Percentiles rank a stretch among this genome's conserved stretches.
Evolutionary conservation across 169 alveolate species (phyloP).

Genomic region (Toxoplasma gondii): DNA sequence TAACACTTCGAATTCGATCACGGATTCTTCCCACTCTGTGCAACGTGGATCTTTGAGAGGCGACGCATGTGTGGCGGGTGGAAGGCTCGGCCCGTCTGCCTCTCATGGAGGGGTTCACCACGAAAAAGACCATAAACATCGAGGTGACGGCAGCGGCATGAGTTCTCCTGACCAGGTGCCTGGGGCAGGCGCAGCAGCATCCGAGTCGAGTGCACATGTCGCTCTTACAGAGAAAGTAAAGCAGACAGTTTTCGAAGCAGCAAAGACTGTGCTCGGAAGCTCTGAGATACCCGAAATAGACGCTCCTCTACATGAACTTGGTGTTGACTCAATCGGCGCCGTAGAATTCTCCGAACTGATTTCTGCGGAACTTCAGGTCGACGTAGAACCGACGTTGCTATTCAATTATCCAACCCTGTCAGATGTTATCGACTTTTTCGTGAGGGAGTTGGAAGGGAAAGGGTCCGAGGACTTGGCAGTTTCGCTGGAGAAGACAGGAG

Average conservation of each 20-base stretch:
- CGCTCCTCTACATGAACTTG: constrained; percentile 81
- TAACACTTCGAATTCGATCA: not conserved
- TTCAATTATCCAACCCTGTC: constrained; percentile 79
- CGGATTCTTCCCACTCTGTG: not conserved
- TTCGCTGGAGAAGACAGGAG: constrained; percentile 25
- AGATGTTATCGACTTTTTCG: constrained; percentile 75
- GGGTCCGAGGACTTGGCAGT: constrained; percentile 39
- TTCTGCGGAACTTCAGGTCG: constrained; percentile 71
- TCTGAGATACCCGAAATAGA: constrained; percentile 67
- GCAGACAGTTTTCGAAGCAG: constrained; percentile 67
- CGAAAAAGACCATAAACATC: not conserved
- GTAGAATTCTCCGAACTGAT: constrained; percentile 77
- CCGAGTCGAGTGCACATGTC: not conserved
- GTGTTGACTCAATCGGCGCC: constrained; percentile 79
- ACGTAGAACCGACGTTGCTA: constrained; percentile 76
- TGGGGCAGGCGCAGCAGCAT: not conserved
- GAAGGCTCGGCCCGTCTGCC: not conserved
- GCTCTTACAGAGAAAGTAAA: constrained; percentile 55
- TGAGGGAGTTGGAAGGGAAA: constrained; percentile 64
- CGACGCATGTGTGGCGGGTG: not conserved
- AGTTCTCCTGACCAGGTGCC: not conserved
- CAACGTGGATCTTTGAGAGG: not conserved
- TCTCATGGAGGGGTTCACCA: not conserved
- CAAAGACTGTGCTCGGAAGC: constrained; percentile 62
- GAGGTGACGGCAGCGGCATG: not conserved